phyloP scores from a whole-genome alignment of 164 flowering plant species.

The Stephania cephalantha region DNA sequence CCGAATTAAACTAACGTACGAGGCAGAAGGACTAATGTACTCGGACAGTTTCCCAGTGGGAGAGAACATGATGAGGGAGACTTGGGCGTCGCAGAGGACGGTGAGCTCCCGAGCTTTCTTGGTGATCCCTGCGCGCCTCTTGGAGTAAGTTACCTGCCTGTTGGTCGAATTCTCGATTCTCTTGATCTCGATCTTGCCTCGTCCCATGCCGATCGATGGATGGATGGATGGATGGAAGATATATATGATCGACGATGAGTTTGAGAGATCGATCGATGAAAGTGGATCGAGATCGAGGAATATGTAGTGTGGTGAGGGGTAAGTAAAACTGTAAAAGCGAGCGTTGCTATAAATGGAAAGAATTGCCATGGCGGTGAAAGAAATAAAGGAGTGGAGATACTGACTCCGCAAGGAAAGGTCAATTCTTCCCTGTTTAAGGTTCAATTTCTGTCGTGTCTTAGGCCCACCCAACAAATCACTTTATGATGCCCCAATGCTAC shows the following conservation, averaged over 20 bases:
- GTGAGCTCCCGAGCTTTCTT: conserved; percentile 65
- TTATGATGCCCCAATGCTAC: neutral
- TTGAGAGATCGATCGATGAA: too few relatives aligned
- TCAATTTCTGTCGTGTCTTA: neutral
- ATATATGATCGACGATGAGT: too few relatives aligned
- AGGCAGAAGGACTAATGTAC: conserved; percentile 37
- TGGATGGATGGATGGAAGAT: too few relatives aligned
- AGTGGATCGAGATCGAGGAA: too few relatives aligned
- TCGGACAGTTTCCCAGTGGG: conserved; percentile 34
- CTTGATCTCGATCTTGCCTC: conserved; percentile 70
- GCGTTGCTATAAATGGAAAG: neutral
- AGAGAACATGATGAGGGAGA: conserved; percentile 55
- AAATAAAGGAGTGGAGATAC: neutral
- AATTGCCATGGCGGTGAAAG: neutral
- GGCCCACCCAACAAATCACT: too few relatives aligned
- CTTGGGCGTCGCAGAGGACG: conserved; percentile 62
- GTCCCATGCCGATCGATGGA: conserved; percentile 33
- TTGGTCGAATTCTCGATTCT: conserved; percentile 52
- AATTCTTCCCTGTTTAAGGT: neutral
- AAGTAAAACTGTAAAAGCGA: neutral
- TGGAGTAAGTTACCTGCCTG: conserved; percentile 69
- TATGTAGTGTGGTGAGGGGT: too few relatives aligned
- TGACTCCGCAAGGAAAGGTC: neutral
- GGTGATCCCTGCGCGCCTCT: conserved; percentile 54
- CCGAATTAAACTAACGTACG: conserved; percentile 23